Evolutionary conservation across 306 rosid genomes (phyloP), one percentile per base, ranked within the genome.

Genomic region (Psophocarpus tetragonolobus): DNA sequence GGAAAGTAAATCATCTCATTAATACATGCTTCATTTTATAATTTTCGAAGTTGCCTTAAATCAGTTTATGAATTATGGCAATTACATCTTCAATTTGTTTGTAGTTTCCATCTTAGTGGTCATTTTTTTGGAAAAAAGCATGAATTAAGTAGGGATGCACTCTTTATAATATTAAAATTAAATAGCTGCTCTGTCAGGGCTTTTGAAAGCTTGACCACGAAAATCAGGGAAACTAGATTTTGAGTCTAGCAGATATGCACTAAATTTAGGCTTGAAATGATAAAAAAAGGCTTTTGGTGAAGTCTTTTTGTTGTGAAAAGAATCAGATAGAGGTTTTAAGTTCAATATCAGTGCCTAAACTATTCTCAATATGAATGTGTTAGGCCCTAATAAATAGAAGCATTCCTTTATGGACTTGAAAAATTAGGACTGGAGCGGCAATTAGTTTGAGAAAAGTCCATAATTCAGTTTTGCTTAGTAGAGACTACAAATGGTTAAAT

Each of bases 1-100:
- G 71, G 80, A 27, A 74, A 66, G 21, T 14, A 44, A 67, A 30
- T 72, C 36, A 14, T 64, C 68, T 63, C 12, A 53, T 33, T 51
- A 30, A 13, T 38, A 29, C 1, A 51, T 80, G 6, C 32, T 39
- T 51, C 21, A 29, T 64, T 26, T 60, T 66, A 29, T 51, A 8
- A 23, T 21, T 71, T 61, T 50, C 26, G 5, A 71, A 38, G 20
- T 56, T 68, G 2, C 39, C 4, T 8, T 69, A n/a, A n/a, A n/a
- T n/a, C n/a, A n/a, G n/a, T n/a, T n/a, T n/a, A n/a, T n/a, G n/a
- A n/a, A n/a, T n/a, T 38, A 38, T 63, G 0, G 20, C 36, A 41
- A 7, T 74, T 17, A 5, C 48, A 27, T 63, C 24, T 36, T 67
- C 18, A 9, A 79, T 61, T 71, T 13, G 11, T 60, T 71, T 57